These are phyloP conservation scores for Aspergillus melleus DNA, from an alignment of 2,329 filamentous ascomycete species.

Conservation along the genomic window DNA sequence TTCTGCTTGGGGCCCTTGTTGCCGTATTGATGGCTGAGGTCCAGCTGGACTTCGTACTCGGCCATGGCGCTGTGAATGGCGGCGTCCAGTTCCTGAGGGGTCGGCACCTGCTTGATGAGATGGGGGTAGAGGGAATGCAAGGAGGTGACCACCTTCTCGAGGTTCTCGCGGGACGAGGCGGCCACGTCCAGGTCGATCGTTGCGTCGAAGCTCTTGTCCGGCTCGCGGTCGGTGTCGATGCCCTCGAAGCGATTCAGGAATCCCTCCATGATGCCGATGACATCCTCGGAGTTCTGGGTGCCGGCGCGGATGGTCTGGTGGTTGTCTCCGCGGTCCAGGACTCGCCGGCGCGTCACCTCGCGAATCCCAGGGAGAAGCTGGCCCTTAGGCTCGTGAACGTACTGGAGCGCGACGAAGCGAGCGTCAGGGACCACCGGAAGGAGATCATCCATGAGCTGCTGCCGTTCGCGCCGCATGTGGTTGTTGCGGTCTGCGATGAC, in stretches of 20 bases:
- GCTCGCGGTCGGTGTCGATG: conserved; percentile 63
- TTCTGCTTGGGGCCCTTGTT: conserved; percentile 12
- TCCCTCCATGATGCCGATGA: conserved; percentile 89
- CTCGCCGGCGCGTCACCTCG: conserved; percentile 71
- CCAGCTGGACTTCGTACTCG: conserved; percentile 76
- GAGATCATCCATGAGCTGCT: conserved; percentile 83
- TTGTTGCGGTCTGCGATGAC: conserved; percentile 96
- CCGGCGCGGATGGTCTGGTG: conserved; percentile 94
- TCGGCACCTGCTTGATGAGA: conserved; percentile 67
- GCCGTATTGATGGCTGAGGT: conserved; percentile 56
- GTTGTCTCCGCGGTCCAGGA: conserved; percentile 86
- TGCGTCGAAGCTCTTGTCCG: conserved; percentile 79
- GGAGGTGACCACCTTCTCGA: conserved; percentile 73
- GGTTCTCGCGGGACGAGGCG: conserved; percentile 75
- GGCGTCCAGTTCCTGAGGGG: conserved; percentile 70
- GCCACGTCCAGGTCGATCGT: conserved; percentile 82
- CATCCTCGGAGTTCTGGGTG: conserved; percentile 70
- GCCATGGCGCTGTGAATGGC: conserved; percentile 75
- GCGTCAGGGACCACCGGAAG: conserved; percentile 60
- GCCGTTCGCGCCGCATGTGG: conserved; percentile 80
- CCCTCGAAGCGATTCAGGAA: conserved; percentile 86
- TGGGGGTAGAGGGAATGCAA: conserved; percentile 77
- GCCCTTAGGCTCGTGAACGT: conserved; percentile 68
- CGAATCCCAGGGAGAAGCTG: conserved; percentile 69
- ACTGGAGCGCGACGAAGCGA: conserved; percentile 82